phyloP scores from a whole-genome alignment of 2,329 filamentous ascomycete genomes.

The Colletotrichum sansevieriae region DNA sequence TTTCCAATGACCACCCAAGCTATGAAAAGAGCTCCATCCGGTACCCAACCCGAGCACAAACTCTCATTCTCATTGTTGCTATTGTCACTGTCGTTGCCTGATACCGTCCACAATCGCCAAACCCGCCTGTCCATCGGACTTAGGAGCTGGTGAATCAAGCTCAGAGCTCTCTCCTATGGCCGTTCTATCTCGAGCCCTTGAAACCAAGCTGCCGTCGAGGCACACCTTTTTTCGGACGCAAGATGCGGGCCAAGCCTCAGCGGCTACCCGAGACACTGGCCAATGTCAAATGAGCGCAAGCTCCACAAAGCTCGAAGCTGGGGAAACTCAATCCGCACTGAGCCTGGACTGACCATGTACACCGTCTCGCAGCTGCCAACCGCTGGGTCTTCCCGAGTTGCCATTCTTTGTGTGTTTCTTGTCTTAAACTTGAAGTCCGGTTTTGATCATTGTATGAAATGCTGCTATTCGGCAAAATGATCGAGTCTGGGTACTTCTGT shows the following conservation, averaged over 20 bases:
- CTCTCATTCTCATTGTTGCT: slow-evolving; percentile 19
- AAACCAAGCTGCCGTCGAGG: slow-evolving; percentile 33
- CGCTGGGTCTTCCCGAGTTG: neutral
- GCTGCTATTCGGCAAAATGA: neutral
- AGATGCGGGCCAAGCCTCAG: slow-evolving; percentile 35
- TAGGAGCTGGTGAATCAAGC: neutral
- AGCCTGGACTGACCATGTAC: neutral
- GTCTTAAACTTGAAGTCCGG: neutral
- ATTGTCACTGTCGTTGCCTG: neutral
- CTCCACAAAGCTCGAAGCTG: slow-evolving; percentile 32
- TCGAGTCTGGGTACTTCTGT: neutral
- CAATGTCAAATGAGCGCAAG: slow-evolving; percentile 35
- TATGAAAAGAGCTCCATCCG: slow-evolving; percentile 22
- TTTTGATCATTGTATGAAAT: neutral
- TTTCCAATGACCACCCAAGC: slow-evolving; percentile 13
- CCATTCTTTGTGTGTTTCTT: neutral
- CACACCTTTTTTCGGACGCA: slow-evolving; percentile 20
- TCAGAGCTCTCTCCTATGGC: slow-evolving; percentile 10
- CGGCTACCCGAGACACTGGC: slow-evolving; percentile 18
- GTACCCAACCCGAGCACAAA: slow-evolving; percentile 35
- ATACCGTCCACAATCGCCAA: slow-evolving; percentile 2
- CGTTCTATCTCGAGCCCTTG: slow-evolving; percentile 14
- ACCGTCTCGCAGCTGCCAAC: slow-evolving; percentile 7
- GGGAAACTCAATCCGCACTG: slow-evolving; percentile 30
- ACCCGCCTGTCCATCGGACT: neutral